Conservation (phyloP, 2,329 filamentous ascomycete genomes). For the Pleomassaria siparia region DNA sequence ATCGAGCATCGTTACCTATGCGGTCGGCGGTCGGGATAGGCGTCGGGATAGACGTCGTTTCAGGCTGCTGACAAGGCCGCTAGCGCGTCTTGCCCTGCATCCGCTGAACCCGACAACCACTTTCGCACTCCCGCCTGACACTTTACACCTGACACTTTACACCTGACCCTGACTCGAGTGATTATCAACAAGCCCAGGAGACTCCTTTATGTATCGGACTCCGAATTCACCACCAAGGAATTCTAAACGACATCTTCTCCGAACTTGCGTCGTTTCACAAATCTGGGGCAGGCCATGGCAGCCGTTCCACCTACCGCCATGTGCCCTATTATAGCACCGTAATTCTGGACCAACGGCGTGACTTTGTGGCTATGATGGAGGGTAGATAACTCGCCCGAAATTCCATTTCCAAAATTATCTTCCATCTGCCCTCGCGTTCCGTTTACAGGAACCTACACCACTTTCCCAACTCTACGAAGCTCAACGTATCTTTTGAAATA, state of each 20-base stretch:
- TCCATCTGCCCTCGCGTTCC: no score
- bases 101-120: not conserved
- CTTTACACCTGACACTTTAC: not conserved
- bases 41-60: not conserved
- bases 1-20: not conserved
- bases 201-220: not conserved
- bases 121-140: no score
- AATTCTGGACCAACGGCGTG: not conserved
- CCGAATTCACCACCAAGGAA: not conserved
- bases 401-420: no score
- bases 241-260: not conserved
- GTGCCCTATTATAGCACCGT: not conserved
- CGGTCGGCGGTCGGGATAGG: not conserved
- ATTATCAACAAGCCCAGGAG: not conserved
- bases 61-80: not conserved
- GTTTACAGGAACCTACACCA: no score
- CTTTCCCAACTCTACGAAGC: no score
- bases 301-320: slow-evolving; percentile 1
- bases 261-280: slow-evolving; percentile 1
- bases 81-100: not conserved
- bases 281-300: not conserved
- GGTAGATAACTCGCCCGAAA: not conserved
- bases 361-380: not conserved
- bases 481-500: no score
- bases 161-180: not conserved